Conservation (phyloP, 805 yeast genomes). For the Kodamaea kakaduensis region DNA sequence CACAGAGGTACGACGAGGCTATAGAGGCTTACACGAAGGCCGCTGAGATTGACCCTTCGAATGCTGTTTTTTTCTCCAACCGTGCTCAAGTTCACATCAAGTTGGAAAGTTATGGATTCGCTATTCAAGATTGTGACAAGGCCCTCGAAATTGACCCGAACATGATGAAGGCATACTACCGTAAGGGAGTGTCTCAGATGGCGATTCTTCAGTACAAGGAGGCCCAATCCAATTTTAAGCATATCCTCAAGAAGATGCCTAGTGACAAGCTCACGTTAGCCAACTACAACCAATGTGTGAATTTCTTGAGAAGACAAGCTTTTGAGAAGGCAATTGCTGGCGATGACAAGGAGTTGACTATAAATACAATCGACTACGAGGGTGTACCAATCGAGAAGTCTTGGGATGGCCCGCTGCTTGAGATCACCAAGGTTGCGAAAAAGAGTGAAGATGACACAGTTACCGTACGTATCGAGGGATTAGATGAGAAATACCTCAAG, state of each 20-base stretch:
- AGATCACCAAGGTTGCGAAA: conserved; percentile 35
- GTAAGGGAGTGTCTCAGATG: conserved; percentile 78
- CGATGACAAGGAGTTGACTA: conserved; percentile 52
- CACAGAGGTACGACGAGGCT: conserved; percentile 61
- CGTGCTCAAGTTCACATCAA: conserved; percentile 89
- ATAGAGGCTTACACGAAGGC: conserved; percentile 71
- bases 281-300: conserved; percentile 59
- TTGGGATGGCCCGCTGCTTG: conserved; percentile 58
- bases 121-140: conserved; percentile 70
- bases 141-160: conserved; percentile 65
- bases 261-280: conserved; percentile 63
- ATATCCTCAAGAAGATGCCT: conserved; percentile 60
- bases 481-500: conserved; percentile 54
- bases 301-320: conserved; percentile 64
- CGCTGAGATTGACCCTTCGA: conserved; percentile 55
- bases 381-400: conserved; percentile 47
- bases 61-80: conserved; percentile 68
- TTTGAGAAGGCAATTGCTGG: conserved; percentile 85
- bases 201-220: conserved; percentile 73
- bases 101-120: conserved; percentile 80
- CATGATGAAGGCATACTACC: conserved; percentile 76
- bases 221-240: conserved; percentile 66
- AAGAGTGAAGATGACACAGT: conserved; percentile 22
- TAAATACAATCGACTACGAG: conserved; percentile 46
- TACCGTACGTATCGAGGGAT: conserved; percentile 32